Evolutionary conservation across 1,284 basidiomycete genomes (phyloP).

Genomic region (Fomitopsis pinicola): DNA sequence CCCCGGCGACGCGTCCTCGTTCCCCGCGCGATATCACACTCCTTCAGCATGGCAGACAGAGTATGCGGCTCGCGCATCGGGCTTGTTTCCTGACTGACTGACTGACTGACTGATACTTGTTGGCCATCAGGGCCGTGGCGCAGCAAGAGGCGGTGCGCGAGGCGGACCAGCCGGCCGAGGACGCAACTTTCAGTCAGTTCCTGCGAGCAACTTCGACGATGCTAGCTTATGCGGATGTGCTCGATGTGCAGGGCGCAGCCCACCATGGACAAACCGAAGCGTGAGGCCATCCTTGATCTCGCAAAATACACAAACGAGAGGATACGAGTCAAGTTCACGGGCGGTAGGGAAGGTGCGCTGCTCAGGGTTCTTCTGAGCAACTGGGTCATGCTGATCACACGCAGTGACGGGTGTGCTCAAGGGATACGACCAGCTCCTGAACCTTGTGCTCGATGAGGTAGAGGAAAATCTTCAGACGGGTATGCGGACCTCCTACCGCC

Average conservation of each 20-base stretch:
- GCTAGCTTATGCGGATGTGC: background rate
- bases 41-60: slow-evolving; percentile 30
- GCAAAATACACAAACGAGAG: slow-evolving; percentile 91
- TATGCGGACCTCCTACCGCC: slow-evolving; percentile 28
- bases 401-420: slow-evolving; percentile 90
- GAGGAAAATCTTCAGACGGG: slow-evolving; percentile 67
- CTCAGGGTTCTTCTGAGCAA: background rate
- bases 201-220: background rate
- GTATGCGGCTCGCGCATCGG: slow-evolving; percentile 18
- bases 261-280: slow-evolving; percentile 82
- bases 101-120: background rate
- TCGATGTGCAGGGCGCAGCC: slow-evolving; percentile 30
- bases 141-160: slow-evolving; percentile 19
- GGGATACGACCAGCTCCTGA: slow-evolving; percentile 95
- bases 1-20: background rate
- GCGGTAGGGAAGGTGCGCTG: slow-evolving; percentile 84
- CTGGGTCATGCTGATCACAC: slow-evolving; percentile 4
- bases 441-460: slow-evolving; percentile 91
- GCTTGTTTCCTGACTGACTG: background rate
- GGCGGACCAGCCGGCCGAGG: slow-evolving; percentile 19
- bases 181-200: slow-evolving; percentile 19
- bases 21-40: background rate
- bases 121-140: slow-evolving; percentile 24
- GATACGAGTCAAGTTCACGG: slow-evolving; percentile 95
- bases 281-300: slow-evolving; percentile 95